phyloP scores from a whole-genome alignment of 306 rosid species.

The Sicyos edulis region DNA sequence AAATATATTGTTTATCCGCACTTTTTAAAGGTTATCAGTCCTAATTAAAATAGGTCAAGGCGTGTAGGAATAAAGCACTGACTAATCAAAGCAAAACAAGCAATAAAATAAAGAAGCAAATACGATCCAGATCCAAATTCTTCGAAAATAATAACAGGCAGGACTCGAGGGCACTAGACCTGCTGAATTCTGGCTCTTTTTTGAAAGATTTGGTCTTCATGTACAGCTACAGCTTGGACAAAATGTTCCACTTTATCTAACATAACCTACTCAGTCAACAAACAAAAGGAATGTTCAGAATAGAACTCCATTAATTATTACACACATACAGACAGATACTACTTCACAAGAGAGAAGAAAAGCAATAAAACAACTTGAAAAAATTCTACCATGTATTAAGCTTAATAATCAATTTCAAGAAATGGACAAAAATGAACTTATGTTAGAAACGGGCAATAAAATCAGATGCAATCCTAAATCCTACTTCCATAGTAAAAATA shows the following conservation, averaged over 20 bases:
- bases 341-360: constrained; percentile 18
- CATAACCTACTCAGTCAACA: constrained; percentile 44
- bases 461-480: background rate
- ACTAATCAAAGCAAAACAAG: background rate
- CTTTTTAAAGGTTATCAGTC: background rate
- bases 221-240: constrained; percentile 64
- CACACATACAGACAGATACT: background rate
- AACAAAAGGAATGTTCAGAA: background rate
- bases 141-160: background rate
- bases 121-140: background rate
- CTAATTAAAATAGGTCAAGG: background rate
- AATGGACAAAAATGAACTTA: background rate
- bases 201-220: constrained; percentile 88
- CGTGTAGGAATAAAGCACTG: background rate
- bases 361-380: background rate
- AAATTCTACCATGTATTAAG: background rate
- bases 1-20: background rate
- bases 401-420: constrained; percentile 3
- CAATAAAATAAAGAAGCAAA: background rate
- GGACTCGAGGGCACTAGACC: constrained; percentile 37
- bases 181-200: constrained; percentile 85
- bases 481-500: background rate
- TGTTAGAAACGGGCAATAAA: background rate
- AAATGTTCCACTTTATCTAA: constrained; percentile 85
- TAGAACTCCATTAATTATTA: background rate